Base-by-base conservation (phyloP, 768 basidiomycete species). In the Pisolithus sp. region DNA sequence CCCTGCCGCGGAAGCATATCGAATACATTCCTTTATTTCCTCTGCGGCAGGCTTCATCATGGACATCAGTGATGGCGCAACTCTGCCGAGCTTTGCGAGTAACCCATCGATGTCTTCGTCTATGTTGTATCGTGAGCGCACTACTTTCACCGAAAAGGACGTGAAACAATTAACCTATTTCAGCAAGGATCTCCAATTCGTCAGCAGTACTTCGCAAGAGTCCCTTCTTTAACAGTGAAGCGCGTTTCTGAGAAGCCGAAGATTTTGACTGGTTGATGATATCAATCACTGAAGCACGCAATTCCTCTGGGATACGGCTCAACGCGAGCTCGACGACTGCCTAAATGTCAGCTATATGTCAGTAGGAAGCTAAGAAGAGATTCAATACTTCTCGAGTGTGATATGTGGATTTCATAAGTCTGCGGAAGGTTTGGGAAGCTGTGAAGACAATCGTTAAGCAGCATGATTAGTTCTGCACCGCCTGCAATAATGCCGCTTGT, bases 381-480 rank as follows among this genome's bases (percentile, higher is more conserved):
- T 5, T 20, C 69, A 82, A 30, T 60, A 92, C 89, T 82, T 54
- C 72, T 77, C 1, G 86, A 82, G 68, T 93, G 90, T 12, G 88
- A 89, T 3, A 92, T 74, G 52, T 84, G 82, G 37, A 91, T 83
- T 56, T 88, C 86, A 57, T 89, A 89, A 50, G 76, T 77, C 57
- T 78, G 74, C 17, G 75, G 70, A 41, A 86, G 72, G 57, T 77
- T 88, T 7, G 83, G 90, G 69, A 90, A 92, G 50, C 75, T 78
- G 41, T 83, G 78, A 30, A 93, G 70, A 52, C 80, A 81, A 51
- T 83, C 77, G 53, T 79, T 81, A 15, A 82, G 78, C 15, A 92
- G 73, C 3, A 83, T 73, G 45, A 93, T 79, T 2, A 85, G 70
- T 64, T 93, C 91, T 9, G 86, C 88, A 7, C 79, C 80, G 15